phyloP scores from a whole-genome alignment of 2,329 filamentous ascomycete genomes.

The Cryphonectria radicalis region DNA sequence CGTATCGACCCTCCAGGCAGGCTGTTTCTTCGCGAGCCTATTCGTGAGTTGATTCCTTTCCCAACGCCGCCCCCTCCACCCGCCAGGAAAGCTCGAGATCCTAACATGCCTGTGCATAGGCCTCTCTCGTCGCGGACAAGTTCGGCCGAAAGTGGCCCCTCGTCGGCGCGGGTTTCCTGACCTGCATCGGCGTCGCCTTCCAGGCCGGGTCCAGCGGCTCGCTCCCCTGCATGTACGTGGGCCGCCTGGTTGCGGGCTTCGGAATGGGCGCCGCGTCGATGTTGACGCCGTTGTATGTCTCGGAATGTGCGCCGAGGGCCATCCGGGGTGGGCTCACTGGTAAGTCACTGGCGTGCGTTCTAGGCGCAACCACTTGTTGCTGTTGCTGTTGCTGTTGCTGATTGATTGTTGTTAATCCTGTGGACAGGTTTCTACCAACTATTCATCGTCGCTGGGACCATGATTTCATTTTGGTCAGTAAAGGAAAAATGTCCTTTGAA shows the following conservation, averaged over 20 bases:
- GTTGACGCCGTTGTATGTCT: conserved; percentile 50
- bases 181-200: conserved; percentile 65
- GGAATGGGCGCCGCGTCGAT: conserved; percentile 56
- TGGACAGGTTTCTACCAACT: conserved; percentile 51
- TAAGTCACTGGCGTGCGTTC: conserved; percentile 30
- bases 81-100: conserved; percentile 32
- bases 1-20: conserved; percentile 72
- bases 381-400: not conserved
- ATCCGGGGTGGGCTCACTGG: conserved; percentile 55
- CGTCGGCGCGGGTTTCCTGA: conserved; percentile 59
- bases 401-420: conserved; percentile 10
- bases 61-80: not conserved
- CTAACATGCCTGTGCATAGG: not conserved
- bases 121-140: conserved; percentile 56
- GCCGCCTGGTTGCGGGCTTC: conserved; percentile 58
- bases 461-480: conserved; percentile 46
- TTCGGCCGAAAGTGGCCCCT: conserved; percentile 61
- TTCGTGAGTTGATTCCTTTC: conserved; percentile 37
- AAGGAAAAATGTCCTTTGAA: not conserved
- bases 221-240: conserved; percentile 67
- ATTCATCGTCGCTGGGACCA: conserved; percentile 51
- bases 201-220: conserved; percentile 66
- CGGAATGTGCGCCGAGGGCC: conserved; percentile 54
- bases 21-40: conserved; percentile 68
- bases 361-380: not conserved